Evolutionary conservation across 2,329 filamentous ascomycete genomes (phyloP).

Genomic region (Fusarium sp.): DNA sequence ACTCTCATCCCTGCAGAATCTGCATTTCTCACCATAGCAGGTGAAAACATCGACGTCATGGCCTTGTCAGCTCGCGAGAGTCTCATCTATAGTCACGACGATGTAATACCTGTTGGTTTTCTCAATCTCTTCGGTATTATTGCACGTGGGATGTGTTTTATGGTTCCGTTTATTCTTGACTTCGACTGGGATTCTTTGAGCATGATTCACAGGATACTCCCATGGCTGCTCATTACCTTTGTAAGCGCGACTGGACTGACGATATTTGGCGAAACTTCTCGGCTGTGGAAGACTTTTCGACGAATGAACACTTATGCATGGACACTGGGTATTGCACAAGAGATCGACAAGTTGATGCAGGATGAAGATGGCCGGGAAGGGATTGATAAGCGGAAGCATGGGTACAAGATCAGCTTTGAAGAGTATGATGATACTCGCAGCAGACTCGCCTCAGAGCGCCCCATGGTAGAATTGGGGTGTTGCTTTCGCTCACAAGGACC

Average conservation of each 20-base stretch:
- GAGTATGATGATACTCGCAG: neutral
- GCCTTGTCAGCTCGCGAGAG: neutral
- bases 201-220: accelerated
- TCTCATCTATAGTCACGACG: neutral
- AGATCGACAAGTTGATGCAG: neutral
- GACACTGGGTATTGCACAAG: neutral
- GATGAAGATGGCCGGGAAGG: accelerated
- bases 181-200: neutral
- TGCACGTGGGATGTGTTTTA: neutral
- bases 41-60: constrained; percentile 1
- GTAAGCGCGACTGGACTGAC: neutral
- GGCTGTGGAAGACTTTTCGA: neutral
- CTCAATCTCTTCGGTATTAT: neutral
- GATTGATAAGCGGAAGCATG: neutral
- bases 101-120: neutral
- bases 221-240: neutral
- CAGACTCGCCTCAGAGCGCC: neutral
- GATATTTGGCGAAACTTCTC: neutral
- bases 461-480: neutral
- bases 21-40: neutral
- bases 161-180: neutral
- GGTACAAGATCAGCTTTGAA: neutral
- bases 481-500: neutral
- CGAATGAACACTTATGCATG: neutral
- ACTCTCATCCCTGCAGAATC: no score